Evolutionary conservation across 768 basidiomycete species (phyloP).

Genomic region (Leucosporidium yakuticum): DNA sequence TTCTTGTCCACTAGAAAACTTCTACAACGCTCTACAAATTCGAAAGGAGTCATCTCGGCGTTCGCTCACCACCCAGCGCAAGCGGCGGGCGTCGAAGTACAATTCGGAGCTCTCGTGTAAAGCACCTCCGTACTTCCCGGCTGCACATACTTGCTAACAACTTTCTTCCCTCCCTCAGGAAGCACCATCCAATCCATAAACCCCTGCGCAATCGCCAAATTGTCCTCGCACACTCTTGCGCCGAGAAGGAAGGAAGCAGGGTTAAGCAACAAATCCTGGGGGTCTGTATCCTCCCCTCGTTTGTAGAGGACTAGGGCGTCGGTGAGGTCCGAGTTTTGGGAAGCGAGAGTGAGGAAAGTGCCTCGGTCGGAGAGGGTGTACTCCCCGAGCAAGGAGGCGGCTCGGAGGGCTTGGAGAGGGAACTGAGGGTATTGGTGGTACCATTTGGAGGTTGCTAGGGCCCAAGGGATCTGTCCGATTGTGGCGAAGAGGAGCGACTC

Average conservation of each 20-base stretch:
- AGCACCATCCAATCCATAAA: constrained; percentile 51
- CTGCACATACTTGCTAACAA: constrained; percentile 47
- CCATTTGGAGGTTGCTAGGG: constrained; percentile 52
- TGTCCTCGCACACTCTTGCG: constrained; percentile 34
- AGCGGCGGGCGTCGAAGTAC: too few species aligned
- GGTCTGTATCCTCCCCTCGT: constrained; percentile 46
- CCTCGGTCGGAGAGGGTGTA: constrained; percentile 56
- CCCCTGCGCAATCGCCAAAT: constrained; percentile 40
- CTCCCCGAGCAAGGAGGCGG: constrained; percentile 51
- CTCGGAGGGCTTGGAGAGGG: constrained; percentile 51
- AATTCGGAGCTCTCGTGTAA: too few species aligned
- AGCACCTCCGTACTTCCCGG: neutral
- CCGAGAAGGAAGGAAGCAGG: constrained; percentile 51
- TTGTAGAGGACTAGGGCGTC: constrained; percentile 46
- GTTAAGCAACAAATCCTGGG: constrained; percentile 49
- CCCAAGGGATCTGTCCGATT: constrained; percentile 59
- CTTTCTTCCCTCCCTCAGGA: constrained; percentile 49
- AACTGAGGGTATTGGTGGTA: constrained; percentile 58
- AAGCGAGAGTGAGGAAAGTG: constrained; percentile 50
- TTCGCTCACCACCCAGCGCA: too few species aligned
- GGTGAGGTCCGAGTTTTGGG: constrained; percentile 36
- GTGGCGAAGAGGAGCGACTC: constrained; percentile 51
- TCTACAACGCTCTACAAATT: too few species aligned
- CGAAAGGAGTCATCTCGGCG: too few species aligned
- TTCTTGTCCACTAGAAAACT: too few species aligned